Conservation (phyloP, 1,284 basidiomycete genomes). For the Microbotryum saponariae region DNA sequence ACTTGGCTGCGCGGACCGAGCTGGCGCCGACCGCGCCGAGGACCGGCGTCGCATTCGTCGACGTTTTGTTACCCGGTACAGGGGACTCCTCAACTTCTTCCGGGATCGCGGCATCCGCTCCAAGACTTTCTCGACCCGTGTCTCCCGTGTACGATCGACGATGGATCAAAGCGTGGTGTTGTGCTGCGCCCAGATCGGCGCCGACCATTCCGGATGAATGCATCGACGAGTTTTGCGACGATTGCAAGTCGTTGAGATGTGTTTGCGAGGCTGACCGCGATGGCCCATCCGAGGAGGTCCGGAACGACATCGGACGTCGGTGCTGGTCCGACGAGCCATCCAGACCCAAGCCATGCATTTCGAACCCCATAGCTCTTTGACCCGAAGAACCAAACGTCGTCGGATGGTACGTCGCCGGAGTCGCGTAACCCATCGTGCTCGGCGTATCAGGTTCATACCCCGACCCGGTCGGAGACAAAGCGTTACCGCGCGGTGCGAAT, state of each 20-base stretch:
- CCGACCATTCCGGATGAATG: no score
- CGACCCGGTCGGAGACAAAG: conserved; percentile 8
- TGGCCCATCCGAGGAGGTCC: background rate
- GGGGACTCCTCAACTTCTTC: no score
- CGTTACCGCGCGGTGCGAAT: conserved; percentile 46
- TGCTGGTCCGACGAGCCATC: conserved; percentile 10
- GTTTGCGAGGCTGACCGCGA: background rate
- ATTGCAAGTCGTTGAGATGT: background rate
- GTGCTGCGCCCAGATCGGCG: no score
- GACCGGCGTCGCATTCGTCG: no score
- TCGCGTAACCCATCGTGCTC: background rate
- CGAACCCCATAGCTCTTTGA: background rate
- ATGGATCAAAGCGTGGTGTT: no score
- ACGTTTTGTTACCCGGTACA: no score
- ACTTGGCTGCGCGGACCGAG: no score
- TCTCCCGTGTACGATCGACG: no score
- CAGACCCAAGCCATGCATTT: conserved; percentile 17
- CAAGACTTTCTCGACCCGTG: no score
- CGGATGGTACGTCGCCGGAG: background rate
- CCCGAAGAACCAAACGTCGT: background rate
- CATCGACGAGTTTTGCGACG: no score
- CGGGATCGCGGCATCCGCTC: no score
- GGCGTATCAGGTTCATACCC: conserved; percentile 23
- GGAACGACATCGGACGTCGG: background rate
- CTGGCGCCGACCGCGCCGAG: no score